Conservation (phyloP, 768 basidiomycete species). For the Trametes meyenii region DNA sequence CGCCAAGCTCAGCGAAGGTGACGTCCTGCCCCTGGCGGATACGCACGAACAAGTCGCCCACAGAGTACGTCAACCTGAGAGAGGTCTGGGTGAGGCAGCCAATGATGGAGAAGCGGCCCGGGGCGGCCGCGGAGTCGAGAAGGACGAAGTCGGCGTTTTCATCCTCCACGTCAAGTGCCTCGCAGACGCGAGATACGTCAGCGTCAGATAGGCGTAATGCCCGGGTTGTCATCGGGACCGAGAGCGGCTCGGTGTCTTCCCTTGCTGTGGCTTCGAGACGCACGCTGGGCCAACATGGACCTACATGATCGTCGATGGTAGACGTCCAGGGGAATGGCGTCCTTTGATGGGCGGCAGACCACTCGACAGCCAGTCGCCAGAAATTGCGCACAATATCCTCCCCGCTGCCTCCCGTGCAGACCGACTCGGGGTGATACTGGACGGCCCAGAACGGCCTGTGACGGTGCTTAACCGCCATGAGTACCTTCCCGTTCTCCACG, state of each 20-base stretch:
- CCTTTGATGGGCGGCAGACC: constrained; percentile 49
- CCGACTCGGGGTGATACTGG: constrained; percentile 88
- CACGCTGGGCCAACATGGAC: constrained; percentile 60
- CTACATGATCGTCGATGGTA: constrained; percentile 41
- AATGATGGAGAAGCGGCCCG: constrained; percentile 75
- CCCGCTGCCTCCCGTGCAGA: constrained; percentile 71
- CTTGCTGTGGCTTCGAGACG: constrained; percentile 9
- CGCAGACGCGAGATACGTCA: constrained; percentile 53
- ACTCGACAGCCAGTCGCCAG: constrained; percentile 66
- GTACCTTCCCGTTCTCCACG: constrained; percentile 63
- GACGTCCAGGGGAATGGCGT: constrained; percentile 45
- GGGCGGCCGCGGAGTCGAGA: constrained; percentile 76
- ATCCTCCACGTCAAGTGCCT: constrained; percentile 60
- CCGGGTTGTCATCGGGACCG: constrained; percentile 40
- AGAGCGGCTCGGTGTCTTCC: constrained; percentile 21
- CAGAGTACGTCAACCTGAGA: constrained; percentile 58
- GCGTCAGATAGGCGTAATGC: constrained; percentile 48
- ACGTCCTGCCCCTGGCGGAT: constrained; percentile 43
- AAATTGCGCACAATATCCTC: constrained; percentile 72
- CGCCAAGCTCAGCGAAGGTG: constrained; percentile 46
- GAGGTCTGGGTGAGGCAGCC: constrained; percentile 59
- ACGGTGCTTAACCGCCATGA: constrained; percentile 75
- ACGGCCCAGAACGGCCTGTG: constrained; percentile 81
- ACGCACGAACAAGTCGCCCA: constrained; percentile 52
- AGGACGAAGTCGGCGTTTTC: constrained; percentile 66